Percentiles rank a stretch among this genome's conserved stretches.
Evolutionary conservation across 176 grass and related monocot genomes (phyloP).

Genomic region (Thinopyrum elongatum): DNA sequence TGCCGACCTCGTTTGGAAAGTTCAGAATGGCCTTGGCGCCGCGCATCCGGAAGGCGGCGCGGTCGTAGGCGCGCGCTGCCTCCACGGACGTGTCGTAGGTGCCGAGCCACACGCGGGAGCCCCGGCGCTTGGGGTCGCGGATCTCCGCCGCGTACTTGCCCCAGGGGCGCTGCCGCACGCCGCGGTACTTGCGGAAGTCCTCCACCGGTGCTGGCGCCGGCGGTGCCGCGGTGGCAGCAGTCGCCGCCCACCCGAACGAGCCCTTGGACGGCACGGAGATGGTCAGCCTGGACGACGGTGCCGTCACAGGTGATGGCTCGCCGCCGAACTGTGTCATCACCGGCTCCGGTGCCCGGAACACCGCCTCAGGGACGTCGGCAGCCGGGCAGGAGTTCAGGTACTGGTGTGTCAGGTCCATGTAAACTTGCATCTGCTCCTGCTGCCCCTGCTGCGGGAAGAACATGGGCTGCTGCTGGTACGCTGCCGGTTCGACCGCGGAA

Average conservation of each 20-base stretch:
- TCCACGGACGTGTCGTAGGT: slow-evolving; percentile 70
- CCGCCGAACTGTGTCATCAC: slow-evolving; percentile 42
- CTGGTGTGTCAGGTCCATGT: slow-evolving; percentile 6
- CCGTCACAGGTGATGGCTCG: slow-evolving; percentile 20
- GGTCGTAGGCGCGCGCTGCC: slow-evolving; percentile 77
- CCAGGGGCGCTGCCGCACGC: slow-evolving; percentile 71
- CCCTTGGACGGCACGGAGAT: slow-evolving; percentile 33
- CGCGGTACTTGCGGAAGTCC: slow-evolving; percentile 67
- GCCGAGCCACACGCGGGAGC: slow-evolving; percentile 78
- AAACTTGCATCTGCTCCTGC: background rate
- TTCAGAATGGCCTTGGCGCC: slow-evolving; percentile 83
- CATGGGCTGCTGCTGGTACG: slow-evolving; percentile 22
- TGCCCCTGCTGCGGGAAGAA: slow-evolving; percentile 18
- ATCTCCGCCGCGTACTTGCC: slow-evolving; percentile 93
- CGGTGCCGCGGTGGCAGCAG: background rate
- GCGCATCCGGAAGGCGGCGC: slow-evolving; percentile 66
- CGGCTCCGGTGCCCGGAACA: slow-evolving; percentile 26
- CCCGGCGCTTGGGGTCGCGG: slow-evolving; percentile 64
- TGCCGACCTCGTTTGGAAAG: slow-evolving; percentile 76
- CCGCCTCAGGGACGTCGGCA: background rate
- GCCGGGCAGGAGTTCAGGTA: slow-evolving; percentile 3
- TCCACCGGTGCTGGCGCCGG: background rate
- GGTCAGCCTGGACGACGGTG: slow-evolving; percentile 5
- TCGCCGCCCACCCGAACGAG: background rate
- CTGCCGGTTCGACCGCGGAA: background rate